phyloP scores from a whole-genome alignment of 2,329 filamentous ascomycete species.

The Colletotrichum chlorophyti region DNA sequence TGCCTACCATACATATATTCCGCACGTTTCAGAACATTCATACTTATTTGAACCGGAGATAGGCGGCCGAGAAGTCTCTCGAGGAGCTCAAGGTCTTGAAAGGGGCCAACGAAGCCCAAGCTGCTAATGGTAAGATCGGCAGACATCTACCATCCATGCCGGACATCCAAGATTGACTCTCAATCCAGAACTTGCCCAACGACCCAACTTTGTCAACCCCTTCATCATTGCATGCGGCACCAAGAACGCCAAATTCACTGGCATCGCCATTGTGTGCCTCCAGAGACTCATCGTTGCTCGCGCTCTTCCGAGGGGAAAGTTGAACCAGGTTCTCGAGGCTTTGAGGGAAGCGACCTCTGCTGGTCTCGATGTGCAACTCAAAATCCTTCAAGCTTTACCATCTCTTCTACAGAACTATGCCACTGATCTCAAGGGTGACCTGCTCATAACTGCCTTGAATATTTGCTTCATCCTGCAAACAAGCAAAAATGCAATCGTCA shows the following conservation, averaged over 20 bases:
- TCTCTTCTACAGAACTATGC: conserved; percentile 91
- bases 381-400: conserved; percentile 91
- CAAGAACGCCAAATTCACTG: conserved; percentile 88
- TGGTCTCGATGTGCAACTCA: conserved; percentile 88
- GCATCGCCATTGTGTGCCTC: conserved; percentile 85
- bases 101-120: conserved; percentile 76
- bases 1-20: not conserved
- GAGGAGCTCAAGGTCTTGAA: conserved; percentile 84
- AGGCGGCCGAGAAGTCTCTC: conserved; percentile 93
- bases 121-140: conserved; percentile 75
- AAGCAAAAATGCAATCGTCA: conserved; percentile 92
- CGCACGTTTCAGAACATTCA: not conserved
- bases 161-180: conserved; percentile 15
- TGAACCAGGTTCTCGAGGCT: conserved; percentile 88
- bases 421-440: conserved; percentile 77
- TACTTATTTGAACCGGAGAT: conserved; percentile 3
- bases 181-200: conserved; percentile 77
- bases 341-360: conserved; percentile 85
- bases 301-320: conserved; percentile 77
- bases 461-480: conserved; percentile 91
- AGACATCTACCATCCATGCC: conserved; percentile 35
- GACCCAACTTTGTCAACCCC: conserved; percentile 85
- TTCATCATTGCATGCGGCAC: conserved; percentile 93
- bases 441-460: conserved; percentile 83
- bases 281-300: conserved; percentile 86